These are phyloP conservation scores for Amesomyces nigricolor DNA, from an alignment of 2,329 filamentous ascomycete genomes.

Conservation along the genomic window DNA sequence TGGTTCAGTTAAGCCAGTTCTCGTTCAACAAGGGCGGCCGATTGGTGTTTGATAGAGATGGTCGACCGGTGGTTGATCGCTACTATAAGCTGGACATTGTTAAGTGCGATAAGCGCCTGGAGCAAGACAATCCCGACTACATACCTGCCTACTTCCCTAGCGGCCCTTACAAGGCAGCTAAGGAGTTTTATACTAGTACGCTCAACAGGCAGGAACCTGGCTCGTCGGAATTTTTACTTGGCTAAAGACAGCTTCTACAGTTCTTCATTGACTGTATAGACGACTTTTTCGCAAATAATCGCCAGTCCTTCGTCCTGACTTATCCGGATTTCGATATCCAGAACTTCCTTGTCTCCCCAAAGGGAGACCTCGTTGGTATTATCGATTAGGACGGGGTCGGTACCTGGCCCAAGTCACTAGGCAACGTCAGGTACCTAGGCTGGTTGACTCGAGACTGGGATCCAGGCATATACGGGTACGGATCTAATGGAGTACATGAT, in stretches of 20 bases:
- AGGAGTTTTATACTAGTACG: background rate
- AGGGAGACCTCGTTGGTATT: conserved; percentile 2
- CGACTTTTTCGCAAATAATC: background rate
- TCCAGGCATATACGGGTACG: background rate
- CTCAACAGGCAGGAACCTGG: background rate
- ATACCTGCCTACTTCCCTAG: background rate
- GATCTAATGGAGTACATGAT: background rate
- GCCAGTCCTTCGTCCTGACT: background rate
- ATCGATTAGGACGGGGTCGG: conserved; percentile 5
- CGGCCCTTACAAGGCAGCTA: background rate
- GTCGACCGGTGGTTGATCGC: background rate
- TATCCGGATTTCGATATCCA: conserved; percentile 1
- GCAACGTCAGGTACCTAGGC: background rate
- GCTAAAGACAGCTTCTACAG: background rate
- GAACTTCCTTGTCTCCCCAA: conserved; percentile 2
- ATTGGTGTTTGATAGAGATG: background rate
- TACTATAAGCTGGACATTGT: background rate
- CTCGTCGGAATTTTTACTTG: background rate
- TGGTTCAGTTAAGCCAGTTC: background rate
- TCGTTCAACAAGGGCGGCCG: background rate
- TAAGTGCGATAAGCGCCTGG: background rate
- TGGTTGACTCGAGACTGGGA: conserved; percentile 5
- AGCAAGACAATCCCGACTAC: background rate
- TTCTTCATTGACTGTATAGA: background rate
- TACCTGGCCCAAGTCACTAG: background rate